Conservation (phyloP, 768 basidiomycete species). For the Phlebiopsis gigantea region DNA sequence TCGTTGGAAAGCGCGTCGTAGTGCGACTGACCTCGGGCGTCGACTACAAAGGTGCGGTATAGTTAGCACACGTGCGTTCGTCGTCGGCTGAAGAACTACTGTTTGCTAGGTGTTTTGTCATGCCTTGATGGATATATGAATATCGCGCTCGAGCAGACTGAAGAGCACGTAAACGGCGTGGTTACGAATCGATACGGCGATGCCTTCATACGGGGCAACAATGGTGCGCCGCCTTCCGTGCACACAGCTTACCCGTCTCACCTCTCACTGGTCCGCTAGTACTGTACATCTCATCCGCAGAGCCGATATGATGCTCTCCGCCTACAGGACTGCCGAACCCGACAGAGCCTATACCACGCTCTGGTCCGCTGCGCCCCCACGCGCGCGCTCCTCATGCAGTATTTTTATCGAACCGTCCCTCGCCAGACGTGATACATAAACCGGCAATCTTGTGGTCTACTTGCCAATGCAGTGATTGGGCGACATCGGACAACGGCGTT, state of each 20-base stretch:
- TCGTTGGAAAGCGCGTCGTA: conserved; percentile 93
- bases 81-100: not conserved
- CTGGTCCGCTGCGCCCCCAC: too few relatives aligned
- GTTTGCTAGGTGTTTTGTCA: conserved; percentile 69
- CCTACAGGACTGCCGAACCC: not conserved
- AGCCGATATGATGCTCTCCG: conserved; percentile 13
- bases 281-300: conserved; percentile 26
- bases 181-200: conserved; percentile 91
- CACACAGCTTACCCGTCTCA: not conserved
- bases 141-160: conserved; percentile 94
- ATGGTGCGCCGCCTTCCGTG: conserved; percentile 47
- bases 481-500: too few relatives aligned
- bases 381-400: too few relatives aligned
- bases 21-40: conserved; percentile 90
- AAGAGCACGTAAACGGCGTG: conserved; percentile 88
- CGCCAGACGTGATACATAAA: too few relatives aligned
- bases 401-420: too few relatives aligned
- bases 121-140: conserved; percentile 99
- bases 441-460: too few relatives aligned
- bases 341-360: too few relatives aligned
- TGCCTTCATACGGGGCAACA: conserved; percentile 92
- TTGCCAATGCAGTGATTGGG: too few relatives aligned
- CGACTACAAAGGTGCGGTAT: conserved; percentile 76
- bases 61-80: not conserved
- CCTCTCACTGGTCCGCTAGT: conserved; percentile 10